Evolutionary conservation across 176 grass and related monocot genomes (phyloP).

Genomic region (Eleusine coracana): DNA sequence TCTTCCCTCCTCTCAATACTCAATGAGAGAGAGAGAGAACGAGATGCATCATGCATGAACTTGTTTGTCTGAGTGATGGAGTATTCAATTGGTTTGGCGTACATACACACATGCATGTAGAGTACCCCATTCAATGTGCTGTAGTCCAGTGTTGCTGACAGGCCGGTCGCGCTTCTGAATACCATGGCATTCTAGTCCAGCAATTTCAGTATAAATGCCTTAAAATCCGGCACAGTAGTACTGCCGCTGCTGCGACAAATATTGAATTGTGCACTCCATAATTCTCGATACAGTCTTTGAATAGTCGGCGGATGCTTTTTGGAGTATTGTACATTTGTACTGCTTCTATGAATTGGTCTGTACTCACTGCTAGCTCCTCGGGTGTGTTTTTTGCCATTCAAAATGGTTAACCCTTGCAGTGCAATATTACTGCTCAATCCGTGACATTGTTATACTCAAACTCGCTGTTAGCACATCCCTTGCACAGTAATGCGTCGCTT

Average conservation of each 20-base stretch:
- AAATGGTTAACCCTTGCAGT: neutral
- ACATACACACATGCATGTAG: neutral
- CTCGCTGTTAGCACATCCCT: neutral
- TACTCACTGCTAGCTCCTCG: no score
- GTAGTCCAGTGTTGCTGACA: conserved; percentile 22
- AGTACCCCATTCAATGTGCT: conserved; percentile 29
- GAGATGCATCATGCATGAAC: neutral
- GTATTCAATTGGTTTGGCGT: conserved; percentile 1
- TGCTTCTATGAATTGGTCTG: neutral
- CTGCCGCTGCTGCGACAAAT: neutral
- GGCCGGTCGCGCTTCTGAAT: conserved; percentile 30
- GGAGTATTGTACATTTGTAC: neutral
- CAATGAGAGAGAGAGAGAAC: neutral
- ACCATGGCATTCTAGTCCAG: conserved; percentile 13
- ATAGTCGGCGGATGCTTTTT: neutral
- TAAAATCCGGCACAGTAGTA: neutral
- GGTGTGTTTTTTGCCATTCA: neutral
- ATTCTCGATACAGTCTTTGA: neutral
- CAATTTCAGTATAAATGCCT: conserved; percentile 17
- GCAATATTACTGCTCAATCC: neutral
- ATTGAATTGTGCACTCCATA: neutral
- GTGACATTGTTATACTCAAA: neutral
- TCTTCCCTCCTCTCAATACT: neutral
- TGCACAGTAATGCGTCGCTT: neutral
- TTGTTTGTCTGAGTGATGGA: neutral